These are phyloP conservation scores for Chrysoporthe puriensis DNA, from an alignment of 2,329 filamentous ascomycete species.

Conservation along the genomic window DNA sequence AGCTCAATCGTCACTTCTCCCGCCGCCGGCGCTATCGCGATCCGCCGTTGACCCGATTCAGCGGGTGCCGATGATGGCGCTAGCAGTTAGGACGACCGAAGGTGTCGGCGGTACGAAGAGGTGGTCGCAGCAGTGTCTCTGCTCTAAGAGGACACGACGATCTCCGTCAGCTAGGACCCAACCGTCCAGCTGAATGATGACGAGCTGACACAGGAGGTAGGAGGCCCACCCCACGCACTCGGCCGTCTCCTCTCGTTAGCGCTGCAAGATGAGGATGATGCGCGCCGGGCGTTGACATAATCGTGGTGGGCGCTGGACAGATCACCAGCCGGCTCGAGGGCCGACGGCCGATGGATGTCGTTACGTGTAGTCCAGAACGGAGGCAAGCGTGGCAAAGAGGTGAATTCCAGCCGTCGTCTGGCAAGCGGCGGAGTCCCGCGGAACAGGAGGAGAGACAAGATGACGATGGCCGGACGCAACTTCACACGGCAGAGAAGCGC, in stretches of 20 bases:
- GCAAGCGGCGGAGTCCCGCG: neutral
- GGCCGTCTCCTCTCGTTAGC: neutral
- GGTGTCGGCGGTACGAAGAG: neutral
- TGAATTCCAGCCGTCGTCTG: neutral
- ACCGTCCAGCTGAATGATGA: neutral
- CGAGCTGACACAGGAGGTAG: neutral
- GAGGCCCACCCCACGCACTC: neutral
- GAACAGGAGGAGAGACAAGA: neutral
- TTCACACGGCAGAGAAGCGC: neutral
- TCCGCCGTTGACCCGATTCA: neutral
- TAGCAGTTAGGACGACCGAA: too few species aligned
- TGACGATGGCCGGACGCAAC: neutral
- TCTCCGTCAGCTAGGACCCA: conserved; percentile 2
- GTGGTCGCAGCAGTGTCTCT: neutral
- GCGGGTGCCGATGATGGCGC: neutral
- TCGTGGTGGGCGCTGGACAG: neutral
- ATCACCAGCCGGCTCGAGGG: conserved; percentile 3
- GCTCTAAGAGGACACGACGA: neutral
- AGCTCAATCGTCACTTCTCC: neutral
- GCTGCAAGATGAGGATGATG: conserved; percentile 1
- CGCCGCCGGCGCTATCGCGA: neutral
- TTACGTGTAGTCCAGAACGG: neutral
- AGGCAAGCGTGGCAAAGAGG: neutral
- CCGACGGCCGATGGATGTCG: neutral
- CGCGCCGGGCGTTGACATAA: conserved; percentile 10